Evolutionary conservation across 106 monocot genomes (phyloP).

Genomic region (Amphibolis antarctica): DNA sequence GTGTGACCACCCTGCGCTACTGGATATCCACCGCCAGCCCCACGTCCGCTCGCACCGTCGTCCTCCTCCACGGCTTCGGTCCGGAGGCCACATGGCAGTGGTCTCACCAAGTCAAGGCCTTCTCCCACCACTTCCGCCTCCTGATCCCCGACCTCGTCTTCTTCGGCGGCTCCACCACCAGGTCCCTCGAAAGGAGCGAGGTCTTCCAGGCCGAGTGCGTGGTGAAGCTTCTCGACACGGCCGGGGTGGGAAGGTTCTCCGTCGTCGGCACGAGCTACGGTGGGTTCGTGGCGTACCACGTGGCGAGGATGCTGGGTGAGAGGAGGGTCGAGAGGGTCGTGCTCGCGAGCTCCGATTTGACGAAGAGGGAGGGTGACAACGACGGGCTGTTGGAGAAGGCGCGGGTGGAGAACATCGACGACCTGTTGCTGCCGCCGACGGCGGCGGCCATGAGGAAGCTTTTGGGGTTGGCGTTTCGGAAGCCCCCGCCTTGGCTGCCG

Average conservation of each 20-base stretch:
- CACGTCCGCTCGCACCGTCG: constrained; percentile 16
- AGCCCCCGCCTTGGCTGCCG: constrained; percentile 43
- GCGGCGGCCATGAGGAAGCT: constrained; percentile 39
- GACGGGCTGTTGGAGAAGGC: constrained; percentile 17
- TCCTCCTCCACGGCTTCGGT: constrained; percentile 72
- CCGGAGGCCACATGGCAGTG: constrained; percentile 42
- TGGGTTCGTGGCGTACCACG: constrained; percentile 54
- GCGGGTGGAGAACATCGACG: constrained; percentile 37
- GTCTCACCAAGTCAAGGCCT: constrained; percentile 27
- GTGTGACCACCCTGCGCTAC: constrained; percentile 35
- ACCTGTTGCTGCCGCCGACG: constrained; percentile 38
- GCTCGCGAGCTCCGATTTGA: constrained; percentile 30
- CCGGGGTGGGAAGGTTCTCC: constrained; percentile 13
- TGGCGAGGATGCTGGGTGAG: constrained; percentile 28
- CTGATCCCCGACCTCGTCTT: constrained; percentile 59
- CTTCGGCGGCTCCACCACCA: constrained; percentile 48
- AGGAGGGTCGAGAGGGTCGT: constrained; percentile 20
- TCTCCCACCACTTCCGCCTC: constrained; percentile 39
- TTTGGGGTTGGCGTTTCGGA: constrained; percentile 29
- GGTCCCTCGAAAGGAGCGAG: constrained; percentile 28
- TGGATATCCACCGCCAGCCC: constrained; percentile 20
- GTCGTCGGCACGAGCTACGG: constrained; percentile 59
- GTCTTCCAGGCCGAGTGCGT: constrained; percentile 44
- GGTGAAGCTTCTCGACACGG: constrained; percentile 17
- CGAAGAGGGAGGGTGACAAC: constrained; percentile 18